Conservation (phyloP, 2,329 filamentous ascomycete genomes). For the Cladosporium sp. region DNA sequence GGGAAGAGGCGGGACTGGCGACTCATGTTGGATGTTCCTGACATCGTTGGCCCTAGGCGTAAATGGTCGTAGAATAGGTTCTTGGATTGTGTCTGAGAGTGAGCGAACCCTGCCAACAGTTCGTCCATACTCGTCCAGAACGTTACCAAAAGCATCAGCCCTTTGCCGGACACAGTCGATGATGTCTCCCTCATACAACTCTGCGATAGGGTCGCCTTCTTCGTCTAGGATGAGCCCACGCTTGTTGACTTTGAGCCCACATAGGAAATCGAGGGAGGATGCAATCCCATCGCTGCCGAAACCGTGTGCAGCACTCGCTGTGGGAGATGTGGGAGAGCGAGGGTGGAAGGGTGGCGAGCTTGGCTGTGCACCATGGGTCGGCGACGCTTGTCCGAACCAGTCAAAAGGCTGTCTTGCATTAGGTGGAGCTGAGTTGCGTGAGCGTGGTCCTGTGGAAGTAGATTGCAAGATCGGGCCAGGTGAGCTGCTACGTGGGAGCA, state of each 20-base stretch:
- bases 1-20: background rate
- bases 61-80: background rate
- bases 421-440: background rate
- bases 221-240: constrained; percentile 47
- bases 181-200: constrained; percentile 43
- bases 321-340: background rate
- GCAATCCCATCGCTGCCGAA: background rate
- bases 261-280: constrained; percentile 40
- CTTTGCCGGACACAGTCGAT: constrained; percentile 43
- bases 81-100: background rate
- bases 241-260: constrained; percentile 53
- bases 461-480: background rate
- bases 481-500: background rate
- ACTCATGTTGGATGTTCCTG: background rate
- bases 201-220: constrained; percentile 46
- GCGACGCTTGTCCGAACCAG: background rate
- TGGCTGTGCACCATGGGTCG: background rate
- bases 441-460: background rate
- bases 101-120: constrained; percentile 36
- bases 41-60: background rate
- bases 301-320: background rate
- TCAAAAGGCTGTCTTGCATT: background rate
- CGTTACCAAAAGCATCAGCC: constrained; percentile 44
- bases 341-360: background rate
- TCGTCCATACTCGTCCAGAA: constrained; percentile 45